Evolutionary conservation across 108 stramenopile genomes (phyloP), one percentile per base, ranked within the genome.

Genomic region (Bacterosira constricta): DNA sequence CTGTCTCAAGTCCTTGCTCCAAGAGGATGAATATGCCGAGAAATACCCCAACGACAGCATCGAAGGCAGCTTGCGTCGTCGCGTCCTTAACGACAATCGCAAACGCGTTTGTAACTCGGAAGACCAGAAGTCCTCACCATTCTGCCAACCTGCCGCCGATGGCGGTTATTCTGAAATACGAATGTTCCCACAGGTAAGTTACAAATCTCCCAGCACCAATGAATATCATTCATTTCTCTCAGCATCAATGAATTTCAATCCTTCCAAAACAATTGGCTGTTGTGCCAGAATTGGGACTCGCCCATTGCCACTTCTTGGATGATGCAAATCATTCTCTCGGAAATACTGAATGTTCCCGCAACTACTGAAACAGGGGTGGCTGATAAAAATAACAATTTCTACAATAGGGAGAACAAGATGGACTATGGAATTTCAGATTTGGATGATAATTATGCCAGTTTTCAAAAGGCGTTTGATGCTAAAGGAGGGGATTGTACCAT

Each of bases 271-370:
- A n/a, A n/a, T n/a, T n/a, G n/a, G n/a, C n/a, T n/a, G n/a, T n/a
- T n/a, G n/a, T n/a, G n/a, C 25, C 44, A 50, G 18, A 66, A 72
- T 46, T 84, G 83, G 83, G 83, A 84, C 25, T 46, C 68, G 1
- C 32, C 46, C 31, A 50, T 68, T 17, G 71, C 77, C 26, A 38
- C 45, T 8, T 41, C 55, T 20, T 84, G 77, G 77, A 63, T 84
- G 1, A 21, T 60, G 29, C 83, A 84, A 45, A 80, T 84, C 20
- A 32, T 84, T 39, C 35, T 72, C 1, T 62, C n/a, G 13, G 83
- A 84, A 63, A 4, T 80, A 7, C 45, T 80, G 1, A 34, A 30
- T 25, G 83, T 80, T 2, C 83, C 83, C 11, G 46, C 44, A 11
- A 64, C 75, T 10, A 59, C 73, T 5, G 79, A 75, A 32, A 34